Evolutionary conservation across 2,329 filamentous ascomycete genomes (phyloP).

Genomic region (Colletotrichum destructivum): DNA sequence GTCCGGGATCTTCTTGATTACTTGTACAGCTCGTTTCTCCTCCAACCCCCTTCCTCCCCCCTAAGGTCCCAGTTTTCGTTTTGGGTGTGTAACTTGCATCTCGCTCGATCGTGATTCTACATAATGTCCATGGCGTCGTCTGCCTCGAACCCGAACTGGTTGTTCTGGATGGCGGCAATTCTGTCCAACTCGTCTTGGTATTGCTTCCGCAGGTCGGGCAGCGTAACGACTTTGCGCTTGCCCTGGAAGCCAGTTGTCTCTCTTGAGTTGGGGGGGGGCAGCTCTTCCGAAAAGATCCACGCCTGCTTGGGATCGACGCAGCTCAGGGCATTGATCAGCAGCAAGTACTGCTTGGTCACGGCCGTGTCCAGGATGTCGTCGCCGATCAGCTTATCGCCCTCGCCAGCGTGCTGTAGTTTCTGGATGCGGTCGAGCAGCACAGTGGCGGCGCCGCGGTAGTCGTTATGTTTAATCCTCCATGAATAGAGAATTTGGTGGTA

Average conservation of each 20-base stretch:
- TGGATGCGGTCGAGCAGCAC: constrained; percentile 75
- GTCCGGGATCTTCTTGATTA: constrained; percentile 28
- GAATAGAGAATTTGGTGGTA: constrained; percentile 94
- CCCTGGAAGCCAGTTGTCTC: constrained; percentile 43
- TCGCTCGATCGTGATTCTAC: constrained; percentile 45
- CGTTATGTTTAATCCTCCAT: constrained; percentile 86
- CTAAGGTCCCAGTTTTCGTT: constrained; percentile 29
- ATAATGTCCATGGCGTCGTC: constrained; percentile 68
- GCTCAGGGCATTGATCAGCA: constrained; percentile 92
- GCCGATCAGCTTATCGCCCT: constrained; percentile 69
- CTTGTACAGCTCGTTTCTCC: constrained; percentile 35
- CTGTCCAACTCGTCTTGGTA: constrained; percentile 93
- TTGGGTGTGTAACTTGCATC: constrained; percentile 11
- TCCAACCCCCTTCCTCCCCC: constrained; percentile 29
- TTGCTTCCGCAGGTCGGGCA: constrained; percentile 88
- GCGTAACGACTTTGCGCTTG: constrained; percentile 84
- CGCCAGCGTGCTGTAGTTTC: constrained; percentile 71
- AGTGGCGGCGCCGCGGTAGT: constrained; percentile 85
- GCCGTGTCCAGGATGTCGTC: constrained; percentile 74
- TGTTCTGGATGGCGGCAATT: constrained; percentile 88
- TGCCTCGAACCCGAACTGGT: constrained; percentile 84
- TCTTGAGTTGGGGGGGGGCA: constrained; percentile 38
- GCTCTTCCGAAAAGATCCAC: constrained; percentile 78
- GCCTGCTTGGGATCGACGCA: constrained; percentile 86
- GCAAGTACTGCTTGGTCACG: constrained; percentile 84